A percentile compares a stretch with the other conserved stretches of the same genome.
phyloP scores from a whole-genome alignment of 2,329 filamentous ascomycete genomes.

The Spiromastix sp. region DNA sequence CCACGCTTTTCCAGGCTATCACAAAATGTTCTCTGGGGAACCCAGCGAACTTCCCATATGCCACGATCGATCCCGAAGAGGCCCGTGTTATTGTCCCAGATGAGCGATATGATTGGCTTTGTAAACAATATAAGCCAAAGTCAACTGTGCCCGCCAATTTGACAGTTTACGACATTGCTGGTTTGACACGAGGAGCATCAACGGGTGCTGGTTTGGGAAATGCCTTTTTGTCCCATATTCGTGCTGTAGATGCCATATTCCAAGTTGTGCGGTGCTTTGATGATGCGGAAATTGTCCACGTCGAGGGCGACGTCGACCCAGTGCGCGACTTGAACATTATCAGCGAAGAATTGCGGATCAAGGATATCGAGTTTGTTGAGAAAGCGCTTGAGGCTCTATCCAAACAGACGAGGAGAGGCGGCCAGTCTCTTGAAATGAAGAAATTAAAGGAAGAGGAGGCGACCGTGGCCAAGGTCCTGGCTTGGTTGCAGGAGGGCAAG shows the following conservation, averaged over 20 bases:
- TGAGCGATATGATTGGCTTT: conserved; percentile 90
- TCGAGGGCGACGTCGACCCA: conserved; percentile 96
- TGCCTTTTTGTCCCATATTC: conserved; percentile 95
- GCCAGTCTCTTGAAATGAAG: conserved; percentile 95
- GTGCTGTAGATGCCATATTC: conserved; percentile 96
- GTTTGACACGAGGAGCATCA: conserved; percentile 88
- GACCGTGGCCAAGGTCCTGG: conserved; percentile 80
- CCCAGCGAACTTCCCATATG: conserved; percentile 98
- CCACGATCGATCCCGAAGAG: conserved; percentile 98
- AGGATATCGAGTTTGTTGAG: conserved; percentile 97
- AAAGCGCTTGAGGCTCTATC: conserved; percentile 85
- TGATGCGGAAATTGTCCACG: conserved; percentile 98
- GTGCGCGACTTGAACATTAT: conserved; percentile 92
- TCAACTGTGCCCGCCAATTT: conserved; percentile 93
- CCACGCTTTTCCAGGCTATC: conserved; percentile 98
- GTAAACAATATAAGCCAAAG: conserved; percentile 95
- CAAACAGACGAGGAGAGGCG: conserved; percentile 91
- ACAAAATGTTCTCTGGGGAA: conserved; percentile 96
- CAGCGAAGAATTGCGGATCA: conserved; percentile 88
- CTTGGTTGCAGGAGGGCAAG: conserved; percentile 76
- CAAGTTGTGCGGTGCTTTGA: conserved; percentile 96
- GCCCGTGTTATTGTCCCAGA: conserved; percentile 95
- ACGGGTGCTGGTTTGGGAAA: conserved; percentile 97
- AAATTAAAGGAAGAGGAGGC: conserved; percentile 92
- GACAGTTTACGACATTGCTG: conserved; percentile 97